Base-by-base conservation (phyloP, 352 stramenopile genomes). In the Phytophthora quininea region DNA sequence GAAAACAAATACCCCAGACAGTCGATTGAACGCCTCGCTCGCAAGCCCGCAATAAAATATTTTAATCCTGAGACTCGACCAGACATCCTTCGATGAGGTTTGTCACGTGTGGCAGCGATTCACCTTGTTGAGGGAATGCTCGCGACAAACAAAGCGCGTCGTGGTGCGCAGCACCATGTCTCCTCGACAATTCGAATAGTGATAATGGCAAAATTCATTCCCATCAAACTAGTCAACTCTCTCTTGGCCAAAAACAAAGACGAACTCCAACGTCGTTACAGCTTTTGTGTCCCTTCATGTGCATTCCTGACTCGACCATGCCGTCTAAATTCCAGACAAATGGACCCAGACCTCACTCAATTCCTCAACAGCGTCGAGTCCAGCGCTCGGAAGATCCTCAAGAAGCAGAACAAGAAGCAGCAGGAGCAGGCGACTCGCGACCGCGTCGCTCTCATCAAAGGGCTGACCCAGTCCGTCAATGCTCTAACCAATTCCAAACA, bases 311-410 rank as follows among this genome's bases (percentile, higher is more conserved):
- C 56, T 67, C 35, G 33, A 49, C 35, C 29, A 65, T 71, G 62
- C n/a, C 15, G 19, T 24, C 19, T 24, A 24, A 24, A 24, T 24
- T 24, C 19, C 19, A 24, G 19, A 24, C 19, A 24, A 15, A 90
- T 91, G 82, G 82, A 93, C 35, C 35, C 35, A 45, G 85, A 95
- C 51, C 72, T 93, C 47, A 86, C 84, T 27, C 84, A 89, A 74
- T 93, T 93, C 65, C 74, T 93, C 55, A 89, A 89, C 65, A 91
- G 73, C 53, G 85, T 93, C 54, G 83, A 93, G 64, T 76, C 78
- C 31, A 91, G 80, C 50, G 84, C 85, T 31, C 85, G 84, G 11
- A 84, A 85, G 53, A 91, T 95, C 79, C 72, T 93, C 69, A 90
- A 90, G 74, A 78, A 92, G 57, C 84, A 95, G 67, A 89, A 90